phyloP scores from a whole-genome alignment of 2,329 filamentous ascomycete species.

The Phymatotrichopsis omnivora region DNA sequence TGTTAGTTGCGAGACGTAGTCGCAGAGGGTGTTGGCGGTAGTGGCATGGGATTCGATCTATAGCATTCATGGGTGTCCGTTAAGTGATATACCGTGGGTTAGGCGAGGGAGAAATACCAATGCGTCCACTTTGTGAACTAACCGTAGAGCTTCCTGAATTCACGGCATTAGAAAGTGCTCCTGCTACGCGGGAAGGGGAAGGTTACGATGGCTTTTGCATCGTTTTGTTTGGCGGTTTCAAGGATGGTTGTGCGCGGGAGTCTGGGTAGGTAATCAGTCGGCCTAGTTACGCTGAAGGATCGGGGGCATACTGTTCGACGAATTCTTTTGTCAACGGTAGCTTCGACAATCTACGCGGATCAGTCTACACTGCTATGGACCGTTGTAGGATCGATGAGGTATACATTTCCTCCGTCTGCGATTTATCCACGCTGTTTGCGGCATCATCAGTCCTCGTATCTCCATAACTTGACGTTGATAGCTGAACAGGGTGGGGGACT shows the following conservation, averaged over 20 bases:
- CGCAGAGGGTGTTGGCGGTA: constrained; percentile 14
- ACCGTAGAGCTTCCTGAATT: constrained; percentile 7
- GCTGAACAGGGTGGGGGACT: background rate
- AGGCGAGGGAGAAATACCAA: background rate
- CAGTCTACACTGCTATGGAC: background rate
- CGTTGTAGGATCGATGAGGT: too few species aligned
- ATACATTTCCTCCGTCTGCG: constrained; percentile 20
- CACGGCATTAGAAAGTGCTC: too few species aligned
- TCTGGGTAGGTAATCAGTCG: background rate
- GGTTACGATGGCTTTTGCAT: constrained; percentile 6
- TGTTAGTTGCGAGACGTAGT: constrained; percentile 11
- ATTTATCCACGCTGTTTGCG: background rate
- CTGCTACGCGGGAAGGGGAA: background rate
- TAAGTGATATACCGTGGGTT: background rate
- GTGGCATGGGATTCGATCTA: constrained; percentile 11
- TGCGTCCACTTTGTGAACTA: constrained; percentile 11
- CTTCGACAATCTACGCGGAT: constrained; percentile 5
- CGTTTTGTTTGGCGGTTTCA: constrained; percentile 11
- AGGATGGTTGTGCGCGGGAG: constrained; percentile 15
- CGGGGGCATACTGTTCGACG: constrained; percentile 2
- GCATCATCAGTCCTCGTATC: background rate
- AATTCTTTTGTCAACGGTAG: constrained; percentile 18
- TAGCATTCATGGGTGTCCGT: background rate
- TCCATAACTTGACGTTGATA: background rate
- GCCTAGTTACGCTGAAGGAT: background rate